Base-by-base conservation (phyloP, 768 basidiomycete genomes). In the Hemileccinum impolitum region DNA sequence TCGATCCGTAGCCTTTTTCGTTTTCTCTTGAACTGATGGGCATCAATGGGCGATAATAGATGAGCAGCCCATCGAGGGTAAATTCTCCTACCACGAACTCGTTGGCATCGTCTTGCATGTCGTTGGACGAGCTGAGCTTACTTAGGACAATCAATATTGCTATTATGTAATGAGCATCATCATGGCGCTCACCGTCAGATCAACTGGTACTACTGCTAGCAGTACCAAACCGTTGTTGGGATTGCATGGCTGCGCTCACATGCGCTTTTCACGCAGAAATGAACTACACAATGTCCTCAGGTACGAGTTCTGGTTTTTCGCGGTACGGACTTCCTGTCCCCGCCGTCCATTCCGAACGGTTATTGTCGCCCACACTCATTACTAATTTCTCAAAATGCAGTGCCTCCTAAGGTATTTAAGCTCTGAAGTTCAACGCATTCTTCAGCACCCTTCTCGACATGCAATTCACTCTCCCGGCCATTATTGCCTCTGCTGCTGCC, bases 1-100 rank as follows among this genome's bases (percentile, higher is more conserved):
- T 44, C 28, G 32, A 42, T 43, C 7, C n/a, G 52, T 12, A 45
- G n/a, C 26, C 63, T 64, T 43, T 56, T 65, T 19, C 63, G 55
- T 45, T 32, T 65, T 52, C 62, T 63, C 54, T 11, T 66, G 31
- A 65, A 57, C 63, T 65, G 31, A 23, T 12, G n/a, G 19, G 3
- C 11, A 28, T 52, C 19, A 52, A 21, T 36, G 23, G 37, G 18
- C 13, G 5, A 30, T 12, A 38, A n/a, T n/a, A n/a, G n/a, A n/a
- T n/a, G n/a, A n/a, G n/a, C n/a, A n/a, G n/a, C n/a, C n/a, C n/a
- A n/a, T n/a, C n/a, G n/a, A n/a, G n/a, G n/a, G n/a, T n/a, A n/a
- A n/a, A n/a, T n/a, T n/a, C n/a, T 14, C 62, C 21, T 51, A 65
- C 62, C 57, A 65, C 60, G 12, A 65, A 59, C 50, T 64, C 62